A percentile compares a stretch with the other conserved stretches of the same genome.
Conservation (phyloP, 306 rosid species). For the Pyrus pyrifolia region DNA sequence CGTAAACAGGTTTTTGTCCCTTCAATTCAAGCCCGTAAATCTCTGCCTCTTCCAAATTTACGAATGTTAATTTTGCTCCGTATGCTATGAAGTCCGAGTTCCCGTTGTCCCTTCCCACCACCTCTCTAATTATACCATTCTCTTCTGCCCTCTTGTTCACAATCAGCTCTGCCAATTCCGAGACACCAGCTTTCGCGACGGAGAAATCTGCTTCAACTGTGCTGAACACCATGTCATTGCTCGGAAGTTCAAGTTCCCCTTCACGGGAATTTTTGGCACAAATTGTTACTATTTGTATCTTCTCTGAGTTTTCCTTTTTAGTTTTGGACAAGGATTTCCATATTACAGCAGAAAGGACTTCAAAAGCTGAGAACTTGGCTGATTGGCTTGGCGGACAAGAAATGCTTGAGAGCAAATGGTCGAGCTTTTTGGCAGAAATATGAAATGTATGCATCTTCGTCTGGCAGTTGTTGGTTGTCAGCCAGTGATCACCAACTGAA, state of each 20-base stretch:
- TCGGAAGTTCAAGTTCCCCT: constrained; percentile 26
- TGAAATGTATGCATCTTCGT: constrained; percentile 43
- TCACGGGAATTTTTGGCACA: constrained; percentile 18
- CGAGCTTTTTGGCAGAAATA: constrained; percentile 32
- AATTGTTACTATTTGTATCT: constrained; percentile 32
- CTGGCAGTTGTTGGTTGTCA: background rate
- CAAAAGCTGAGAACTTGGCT: constrained; percentile 27
- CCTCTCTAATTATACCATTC: constrained; percentile 14
- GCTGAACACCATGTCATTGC: constrained; percentile 43
- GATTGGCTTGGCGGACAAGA: background rate
- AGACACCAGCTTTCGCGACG: constrained; percentile 18
- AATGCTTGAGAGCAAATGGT: constrained; percentile 20
- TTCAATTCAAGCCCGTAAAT: constrained; percentile 47
- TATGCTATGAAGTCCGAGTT: constrained; percentile 38
- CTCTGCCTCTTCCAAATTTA: constrained; percentile 52
- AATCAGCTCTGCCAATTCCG: constrained; percentile 36
- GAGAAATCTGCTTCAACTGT: constrained; percentile 28
- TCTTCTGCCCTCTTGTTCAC: constrained; percentile 30
- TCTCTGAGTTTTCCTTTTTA: constrained; percentile 12
- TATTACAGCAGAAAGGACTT: constrained; percentile 41
- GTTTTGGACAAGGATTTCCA: constrained; percentile 52
- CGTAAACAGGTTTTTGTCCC: constrained; percentile 48
- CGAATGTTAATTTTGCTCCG: constrained; percentile 67
- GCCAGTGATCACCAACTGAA: constrained; percentile 22
- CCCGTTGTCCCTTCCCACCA: constrained; percentile 8